These are phyloP conservation scores for Suaeda aralocaspica DNA, from an alignment of 148 eudicot species.

Conservation along the genomic window DNA sequence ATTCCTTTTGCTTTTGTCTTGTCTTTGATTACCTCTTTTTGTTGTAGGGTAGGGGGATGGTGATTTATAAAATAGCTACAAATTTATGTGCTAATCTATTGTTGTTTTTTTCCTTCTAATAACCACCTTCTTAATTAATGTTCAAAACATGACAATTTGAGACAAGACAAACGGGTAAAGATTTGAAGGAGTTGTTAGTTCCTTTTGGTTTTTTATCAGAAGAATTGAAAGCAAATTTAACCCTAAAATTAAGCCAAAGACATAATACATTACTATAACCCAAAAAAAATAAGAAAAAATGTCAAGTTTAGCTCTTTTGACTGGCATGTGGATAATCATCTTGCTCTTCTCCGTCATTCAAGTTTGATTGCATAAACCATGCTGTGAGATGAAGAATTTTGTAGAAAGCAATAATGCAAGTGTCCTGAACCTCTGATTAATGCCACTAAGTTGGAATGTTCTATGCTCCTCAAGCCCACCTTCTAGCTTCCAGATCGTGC, in stretches of 20 bases:
- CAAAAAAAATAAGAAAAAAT: too few relatives aligned
- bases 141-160: background rate
- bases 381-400: background rate
- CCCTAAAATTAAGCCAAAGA: too few relatives aligned
- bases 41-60: background rate
- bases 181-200: constrained; percentile 7
- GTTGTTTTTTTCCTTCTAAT: too few relatives aligned
- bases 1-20: constrained; percentile 17
- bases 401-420: background rate
- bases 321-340: background rate
- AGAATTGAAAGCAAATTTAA: too few relatives aligned
- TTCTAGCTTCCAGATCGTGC: background rate
- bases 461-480: background rate
- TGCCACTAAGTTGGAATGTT: background rate
- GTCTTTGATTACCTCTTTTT: background rate
- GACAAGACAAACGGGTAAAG: constrained; percentile 11
- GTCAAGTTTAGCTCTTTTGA: too few relatives aligned
- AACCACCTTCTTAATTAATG: background rate
- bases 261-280: too few relatives aligned
- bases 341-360: background rate
- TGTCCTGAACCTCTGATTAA: background rate
- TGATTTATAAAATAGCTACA: constrained; percentile 10
- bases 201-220: background rate
- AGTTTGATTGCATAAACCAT: background rate
- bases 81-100: too few relatives aligned